Percentiles rank a stretch among this genome's conserved stretches.
Conservation (phyloP, 768 basidiomycete genomes). For the Leccinum variicolor region DNA sequence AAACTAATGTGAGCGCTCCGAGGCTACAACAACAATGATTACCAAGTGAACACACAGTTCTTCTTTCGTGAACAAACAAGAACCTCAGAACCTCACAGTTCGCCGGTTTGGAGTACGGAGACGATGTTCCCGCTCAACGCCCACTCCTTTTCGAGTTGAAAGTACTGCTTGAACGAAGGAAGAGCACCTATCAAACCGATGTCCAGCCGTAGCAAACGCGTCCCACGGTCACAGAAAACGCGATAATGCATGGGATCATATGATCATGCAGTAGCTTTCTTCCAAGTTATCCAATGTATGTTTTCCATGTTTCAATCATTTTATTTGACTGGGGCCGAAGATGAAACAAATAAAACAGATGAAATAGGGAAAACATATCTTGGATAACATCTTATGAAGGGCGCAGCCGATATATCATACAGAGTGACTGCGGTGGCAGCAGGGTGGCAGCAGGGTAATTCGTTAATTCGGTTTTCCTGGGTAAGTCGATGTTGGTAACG, state of each 20-base stretch:
- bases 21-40: background rate
- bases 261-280: slow-evolving; percentile 24
- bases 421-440: too few relatives aligned
- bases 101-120: slow-evolving; percentile 34
- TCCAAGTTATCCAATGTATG: slow-evolving; percentile 5
- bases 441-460: too few relatives aligned
- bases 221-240: slow-evolving; percentile 33
- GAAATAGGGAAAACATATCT: too few relatives aligned
- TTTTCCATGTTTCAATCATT: too few relatives aligned
- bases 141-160: slow-evolving; percentile 29
- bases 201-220: slow-evolving; percentile 36
- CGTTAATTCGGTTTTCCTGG: too few relatives aligned
- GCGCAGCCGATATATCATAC: too few relatives aligned
- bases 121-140: slow-evolving; percentile 36
- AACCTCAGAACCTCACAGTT: slow-evolving; percentile 23
- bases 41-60: background rate
- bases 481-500: too few relatives aligned
- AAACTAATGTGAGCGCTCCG: slow-evolving; percentile 28
- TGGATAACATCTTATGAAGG: too few relatives aligned
- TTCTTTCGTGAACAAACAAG: too few relatives aligned
- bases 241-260: slow-evolving; percentile 33
- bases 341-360: too few relatives aligned
- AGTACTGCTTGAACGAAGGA: slow-evolving; percentile 34
- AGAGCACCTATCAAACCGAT: slow-evolving; percentile 35
- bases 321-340: too few relatives aligned